phyloP scores from a whole-genome alignment of 768 basidiomycete species.

The Tylopilus sp. region DNA sequence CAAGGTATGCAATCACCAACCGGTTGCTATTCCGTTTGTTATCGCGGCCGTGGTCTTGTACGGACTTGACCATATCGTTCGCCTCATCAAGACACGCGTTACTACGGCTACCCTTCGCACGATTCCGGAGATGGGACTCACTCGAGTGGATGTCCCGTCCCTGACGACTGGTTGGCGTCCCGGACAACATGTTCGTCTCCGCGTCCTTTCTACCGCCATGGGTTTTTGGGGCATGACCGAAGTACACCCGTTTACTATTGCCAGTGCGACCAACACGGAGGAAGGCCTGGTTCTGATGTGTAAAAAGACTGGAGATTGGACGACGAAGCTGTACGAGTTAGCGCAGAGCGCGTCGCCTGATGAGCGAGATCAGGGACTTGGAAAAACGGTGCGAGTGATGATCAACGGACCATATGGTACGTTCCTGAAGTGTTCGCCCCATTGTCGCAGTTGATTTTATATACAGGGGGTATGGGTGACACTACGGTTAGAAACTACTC shows the following conservation, averaged over 20 bases:
- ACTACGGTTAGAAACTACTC: constrained; percentile 62
- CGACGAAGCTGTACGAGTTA: constrained; percentile 50
- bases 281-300: constrained; percentile 66
- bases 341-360: constrained; percentile 32
- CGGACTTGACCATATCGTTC: constrained; percentile 55
- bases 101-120: constrained; percentile 55
- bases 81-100: constrained; percentile 61
- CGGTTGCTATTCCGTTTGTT: constrained; percentile 50
- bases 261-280: constrained; percentile 51
- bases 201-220: constrained; percentile 53
- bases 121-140: constrained; percentile 58
- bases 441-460: not conserved
- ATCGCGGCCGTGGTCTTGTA: constrained; percentile 48
- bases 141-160: constrained; percentile 57
- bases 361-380: constrained; percentile 18
- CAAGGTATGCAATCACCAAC: constrained; percentile 52
- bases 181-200: constrained; percentile 80
- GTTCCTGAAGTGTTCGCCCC: constrained; percentile 6
- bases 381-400: constrained; percentile 34
- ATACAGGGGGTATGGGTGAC: constrained; percentile 55
- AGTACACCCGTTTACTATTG: constrained; percentile 80
- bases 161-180: constrained; percentile 78
- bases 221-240: constrained; percentile 58
- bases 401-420: constrained; percentile 55
- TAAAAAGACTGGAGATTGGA: constrained; percentile 68